Evolutionary conservation across 2,329 filamentous ascomycete species (phyloP), one percentile per base, ranked within the genome.

Genomic region (Thelonectria olida): DNA sequence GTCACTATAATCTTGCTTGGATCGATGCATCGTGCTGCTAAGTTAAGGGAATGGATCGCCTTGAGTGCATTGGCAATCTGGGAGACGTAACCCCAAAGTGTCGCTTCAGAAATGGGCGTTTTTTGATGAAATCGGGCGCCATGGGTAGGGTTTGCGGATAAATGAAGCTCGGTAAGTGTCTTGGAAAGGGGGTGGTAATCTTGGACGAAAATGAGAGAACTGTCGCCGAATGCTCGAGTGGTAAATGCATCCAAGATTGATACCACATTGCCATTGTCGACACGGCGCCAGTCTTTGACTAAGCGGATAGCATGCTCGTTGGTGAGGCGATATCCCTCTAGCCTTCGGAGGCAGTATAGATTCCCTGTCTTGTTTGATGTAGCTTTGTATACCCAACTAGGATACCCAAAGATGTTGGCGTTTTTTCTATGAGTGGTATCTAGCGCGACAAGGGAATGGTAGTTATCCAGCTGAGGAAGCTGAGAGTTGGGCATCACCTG

Each of bases 321-420:
- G 13, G 91, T 96, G 51, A 98, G 79, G 10, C 93, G 90, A 73
- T 93, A 97, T 49, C 93, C 91, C 83, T 97, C 93, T 20, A 99
- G 85, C 63, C 96, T 86, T 64, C 96, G 87, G 47, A 99, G 81
- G 58, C 90, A 93, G 77, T 97, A 98, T n/a, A 90, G 88, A 66
- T 92, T 90, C 10, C 94, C 96, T 70, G 95, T 95, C 74, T 96
- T 96, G 76, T 87, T 90, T 7, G 93, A 97, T 22, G 90, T 89
- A 8, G 94, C 95, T 80, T 98, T 98, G 81, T 97, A 99, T 1
- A 97, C 88, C 93, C 94, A 98, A 70, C 91, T 97, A 6, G 90
- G 88, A 72, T 93, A 97, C 25, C 93, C 93, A 77, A 97, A 97
- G 15, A 91, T 87, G 12, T 87, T 85, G 4, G 89, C 86, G 67